Evolutionary conservation across 495 filamentous ascomycete genomes (phyloP).

Genomic region (Bathelium albidoporum): DNA sequence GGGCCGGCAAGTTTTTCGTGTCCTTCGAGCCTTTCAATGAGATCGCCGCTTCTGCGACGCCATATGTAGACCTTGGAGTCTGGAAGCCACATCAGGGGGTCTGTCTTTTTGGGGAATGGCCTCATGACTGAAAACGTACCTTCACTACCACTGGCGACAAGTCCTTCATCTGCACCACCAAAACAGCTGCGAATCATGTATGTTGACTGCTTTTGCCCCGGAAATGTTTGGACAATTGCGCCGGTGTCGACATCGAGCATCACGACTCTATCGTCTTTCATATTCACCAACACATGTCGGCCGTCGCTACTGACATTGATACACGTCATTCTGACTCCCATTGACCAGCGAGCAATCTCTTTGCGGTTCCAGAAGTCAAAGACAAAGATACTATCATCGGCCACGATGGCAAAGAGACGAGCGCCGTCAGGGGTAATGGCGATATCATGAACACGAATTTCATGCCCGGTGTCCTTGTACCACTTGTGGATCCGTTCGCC

Average conservation of each 20-base stretch:
- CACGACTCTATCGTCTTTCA: constrained; percentile 61
- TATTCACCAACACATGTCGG: constrained; percentile 68
- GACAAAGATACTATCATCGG: constrained; percentile 59
- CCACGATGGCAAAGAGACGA: constrained; percentile 66
- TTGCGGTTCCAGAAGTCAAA: constrained; percentile 68
- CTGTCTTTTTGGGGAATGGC: neutral
- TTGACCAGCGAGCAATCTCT: constrained; percentile 59
- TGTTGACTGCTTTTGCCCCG: constrained; percentile 58
- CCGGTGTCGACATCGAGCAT: constrained; percentile 66
- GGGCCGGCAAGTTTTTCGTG: constrained; percentile 35
- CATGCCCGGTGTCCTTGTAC: constrained; percentile 31
- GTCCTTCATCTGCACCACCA: constrained; percentile 83
- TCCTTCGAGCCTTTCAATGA: constrained; percentile 65
- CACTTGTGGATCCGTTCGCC: constrained; percentile 51
- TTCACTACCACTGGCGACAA: constrained; percentile 85
- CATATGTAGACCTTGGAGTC: constrained; percentile 78
- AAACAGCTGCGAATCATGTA: constrained; percentile 74
- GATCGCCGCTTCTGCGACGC: constrained; percentile 69
- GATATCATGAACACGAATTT: constrained; percentile 72
- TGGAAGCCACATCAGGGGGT: constrained; percentile 22
- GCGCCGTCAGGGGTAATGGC: constrained; percentile 69
- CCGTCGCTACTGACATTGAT: constrained; percentile 75
- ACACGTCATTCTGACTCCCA: constrained; percentile 61
- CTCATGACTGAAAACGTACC: constrained; percentile 39
- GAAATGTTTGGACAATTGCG: constrained; percentile 59